phyloP scores from a whole-genome alignment of 2,329 filamentous ascomycete species.

The Neonectria faginata region DNA sequence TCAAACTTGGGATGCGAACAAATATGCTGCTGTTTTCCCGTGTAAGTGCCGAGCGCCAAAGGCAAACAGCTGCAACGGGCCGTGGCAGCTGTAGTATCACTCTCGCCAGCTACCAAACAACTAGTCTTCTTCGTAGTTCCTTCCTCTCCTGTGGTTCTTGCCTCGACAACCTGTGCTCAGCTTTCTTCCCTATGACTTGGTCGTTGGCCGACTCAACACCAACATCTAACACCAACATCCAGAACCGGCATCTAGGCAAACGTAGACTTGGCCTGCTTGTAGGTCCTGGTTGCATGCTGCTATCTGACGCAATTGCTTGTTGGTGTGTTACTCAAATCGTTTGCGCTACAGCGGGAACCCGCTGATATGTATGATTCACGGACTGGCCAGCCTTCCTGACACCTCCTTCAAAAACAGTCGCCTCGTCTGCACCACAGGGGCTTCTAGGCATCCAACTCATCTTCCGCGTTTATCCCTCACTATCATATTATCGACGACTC shows the following conservation, averaged over 20 bases:
- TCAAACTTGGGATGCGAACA: background rate
- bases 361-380: background rate
- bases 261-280: background rate
- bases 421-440: background rate
- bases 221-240: background rate
- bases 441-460: background rate
- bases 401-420: background rate
- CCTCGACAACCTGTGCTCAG: background rate
- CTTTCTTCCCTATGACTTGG: background rate
- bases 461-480: background rate
- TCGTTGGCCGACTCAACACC: background rate
- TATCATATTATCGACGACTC: background rate
- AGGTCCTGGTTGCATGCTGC: background rate
- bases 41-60: slow-evolving; percentile 8
- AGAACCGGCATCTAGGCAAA: background rate
- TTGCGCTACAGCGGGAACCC: background rate
- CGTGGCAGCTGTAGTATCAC: background rate
- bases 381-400: background rate
- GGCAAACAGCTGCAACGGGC: slow-evolving; percentile 12
- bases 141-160: background rate
- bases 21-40: background rate
- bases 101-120: background rate
- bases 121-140: background rate
- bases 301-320: background rate
- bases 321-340: background rate